Conservation (phyloP, 2,329 filamentous ascomycete genomes). For the Chaetomium strumarium region DNA sequence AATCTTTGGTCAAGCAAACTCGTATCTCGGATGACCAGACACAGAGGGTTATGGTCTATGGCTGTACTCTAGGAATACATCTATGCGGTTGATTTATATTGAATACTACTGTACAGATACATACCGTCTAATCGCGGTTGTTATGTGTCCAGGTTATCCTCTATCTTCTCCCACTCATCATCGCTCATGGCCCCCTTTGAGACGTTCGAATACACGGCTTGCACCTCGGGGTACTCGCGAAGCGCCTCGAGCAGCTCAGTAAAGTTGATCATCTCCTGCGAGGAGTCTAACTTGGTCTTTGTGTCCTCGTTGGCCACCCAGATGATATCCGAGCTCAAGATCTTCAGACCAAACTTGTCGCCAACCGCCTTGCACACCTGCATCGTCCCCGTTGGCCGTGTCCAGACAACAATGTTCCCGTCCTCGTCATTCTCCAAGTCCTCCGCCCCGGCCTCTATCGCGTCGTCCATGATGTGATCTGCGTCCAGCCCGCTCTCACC, state of each 20-base stretch:
- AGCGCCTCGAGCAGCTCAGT: slow-evolving; percentile 53
- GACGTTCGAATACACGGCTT: slow-evolving; percentile 72
- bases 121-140: background rate
- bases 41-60: slow-evolving; percentile 6
- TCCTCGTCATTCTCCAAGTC: slow-evolving; percentile 64
- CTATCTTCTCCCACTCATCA: slow-evolving; percentile 49
- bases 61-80: slow-evolving; percentile 28
- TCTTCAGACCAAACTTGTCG: slow-evolving; percentile 56
- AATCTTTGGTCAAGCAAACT: slow-evolving; percentile 1
- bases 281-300: slow-evolving; percentile 55
- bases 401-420: slow-evolving; percentile 66
- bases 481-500: slow-evolving; percentile 51
- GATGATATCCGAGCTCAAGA: slow-evolving; percentile 72
- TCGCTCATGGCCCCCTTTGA: slow-evolving; percentile 45
- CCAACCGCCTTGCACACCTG: slow-evolving; percentile 59
- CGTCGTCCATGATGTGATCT: slow-evolving; percentile 71
- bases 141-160: slow-evolving; percentile 45
- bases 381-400: slow-evolving; percentile 59
- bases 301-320: slow-evolving; percentile 82
- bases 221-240: slow-evolving; percentile 65
- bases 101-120: background rate
- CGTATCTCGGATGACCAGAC: background rate
- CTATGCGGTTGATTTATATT: background rate
- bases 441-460: slow-evolving; percentile 77
- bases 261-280: slow-evolving; percentile 51